These are phyloP conservation scores for Penicillium cataractarum DNA, from an alignment of 495 filamentous ascomycete genomes.

Conservation along the genomic window DNA sequence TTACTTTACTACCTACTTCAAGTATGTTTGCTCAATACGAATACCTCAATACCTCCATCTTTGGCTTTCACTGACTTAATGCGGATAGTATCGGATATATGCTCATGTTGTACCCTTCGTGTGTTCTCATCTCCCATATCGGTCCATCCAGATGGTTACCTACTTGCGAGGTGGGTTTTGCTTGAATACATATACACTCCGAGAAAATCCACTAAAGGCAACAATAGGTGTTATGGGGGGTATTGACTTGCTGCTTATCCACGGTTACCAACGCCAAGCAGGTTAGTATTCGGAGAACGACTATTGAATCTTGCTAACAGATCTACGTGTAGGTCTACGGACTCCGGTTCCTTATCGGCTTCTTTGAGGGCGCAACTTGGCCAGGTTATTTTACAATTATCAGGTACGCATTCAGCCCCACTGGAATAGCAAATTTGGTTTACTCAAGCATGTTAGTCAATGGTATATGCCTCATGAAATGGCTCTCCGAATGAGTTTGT, in stretches of 20 bases:
- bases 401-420: neutral
- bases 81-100: neutral
- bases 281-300: neutral
- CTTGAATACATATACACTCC: neutral
- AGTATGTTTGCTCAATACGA: neutral
- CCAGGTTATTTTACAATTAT: constrained; percentile 1
- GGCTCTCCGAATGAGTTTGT: neutral
- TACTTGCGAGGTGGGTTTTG: neutral
- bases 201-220: neutral
- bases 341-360: neutral
- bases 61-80: neutral
- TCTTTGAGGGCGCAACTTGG: neutral
- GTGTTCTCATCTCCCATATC: neutral
- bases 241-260: neutral
- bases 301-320: neutral
- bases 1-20: neutral
- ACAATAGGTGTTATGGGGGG: neutral
- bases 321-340: neutral
- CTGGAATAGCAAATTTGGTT: neutral
- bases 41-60: neutral
- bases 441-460: neutral
- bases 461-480: constrained; percentile 1
- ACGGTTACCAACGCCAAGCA: neutral
- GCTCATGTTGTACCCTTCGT: neutral
- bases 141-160: neutral